These are phyloP conservation scores for Nemania diffusa DNA, from an alignment of 2,329 filamentous ascomycete genomes.

Conservation along the genomic window DNA sequence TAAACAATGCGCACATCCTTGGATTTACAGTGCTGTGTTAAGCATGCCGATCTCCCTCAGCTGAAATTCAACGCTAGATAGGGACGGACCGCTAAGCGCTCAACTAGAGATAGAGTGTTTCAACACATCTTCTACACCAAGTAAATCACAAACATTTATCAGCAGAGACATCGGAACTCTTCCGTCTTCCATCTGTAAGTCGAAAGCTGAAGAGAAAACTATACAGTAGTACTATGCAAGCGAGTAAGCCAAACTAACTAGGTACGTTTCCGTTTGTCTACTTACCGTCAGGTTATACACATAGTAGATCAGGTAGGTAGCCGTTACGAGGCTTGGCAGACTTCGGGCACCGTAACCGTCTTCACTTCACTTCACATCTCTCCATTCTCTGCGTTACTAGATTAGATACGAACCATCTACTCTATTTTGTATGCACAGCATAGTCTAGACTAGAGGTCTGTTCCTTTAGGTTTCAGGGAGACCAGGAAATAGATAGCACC, in stretches of 20 bases:
- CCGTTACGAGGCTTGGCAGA: slow-evolving; percentile 18
- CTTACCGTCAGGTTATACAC: not conserved
- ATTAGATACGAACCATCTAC: slow-evolving; percentile 4
- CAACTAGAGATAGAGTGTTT: not conserved
- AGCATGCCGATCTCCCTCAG: not conserved
- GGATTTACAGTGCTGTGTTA: not conserved
- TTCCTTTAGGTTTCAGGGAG: slow-evolving; percentile 8
- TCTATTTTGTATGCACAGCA: no score
- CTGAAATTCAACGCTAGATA: slow-evolving; percentile 16
- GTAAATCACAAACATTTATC: not conserved
- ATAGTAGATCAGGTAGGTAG: not conserved
- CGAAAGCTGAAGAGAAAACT: not conserved
- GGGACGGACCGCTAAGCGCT: not conserved
- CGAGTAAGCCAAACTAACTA: not conserved
- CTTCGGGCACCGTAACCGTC: slow-evolving; percentile 5
- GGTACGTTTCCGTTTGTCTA: not conserved
- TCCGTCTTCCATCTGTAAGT: slow-evolving; percentile 17
- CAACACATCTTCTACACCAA: no score
- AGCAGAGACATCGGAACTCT: not conserved
- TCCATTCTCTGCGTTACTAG: not conserved
- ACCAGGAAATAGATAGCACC: not conserved
- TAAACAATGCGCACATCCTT: not conserved
- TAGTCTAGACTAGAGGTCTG: not conserved
- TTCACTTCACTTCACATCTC: not conserved
- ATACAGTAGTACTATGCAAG: not conserved